These are phyloP conservation scores for Citrus mangshanensis DNA, from an alignment of 345 rosid species.

Conservation along the genomic window DNA sequence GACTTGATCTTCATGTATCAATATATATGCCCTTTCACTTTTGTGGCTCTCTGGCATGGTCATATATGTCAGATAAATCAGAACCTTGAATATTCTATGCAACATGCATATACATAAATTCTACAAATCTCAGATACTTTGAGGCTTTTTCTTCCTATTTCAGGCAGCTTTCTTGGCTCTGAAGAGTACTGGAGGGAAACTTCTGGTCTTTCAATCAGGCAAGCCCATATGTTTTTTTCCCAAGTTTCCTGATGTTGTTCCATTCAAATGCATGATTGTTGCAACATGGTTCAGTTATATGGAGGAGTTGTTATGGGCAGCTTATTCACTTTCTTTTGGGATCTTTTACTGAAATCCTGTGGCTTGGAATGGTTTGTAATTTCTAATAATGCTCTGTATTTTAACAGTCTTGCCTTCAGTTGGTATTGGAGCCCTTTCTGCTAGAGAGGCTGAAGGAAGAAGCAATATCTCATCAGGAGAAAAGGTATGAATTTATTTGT, in stretches of 20 bases:
- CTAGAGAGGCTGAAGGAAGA: slow-evolving; percentile 96
- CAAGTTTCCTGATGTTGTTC: slow-evolving; percentile 5
- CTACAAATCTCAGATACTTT: neutral
- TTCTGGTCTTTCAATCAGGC: slow-evolving; percentile 97
- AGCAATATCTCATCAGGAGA: slow-evolving; percentile 81
- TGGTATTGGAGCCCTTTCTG: slow-evolving; percentile 92
- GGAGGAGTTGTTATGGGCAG: neutral
- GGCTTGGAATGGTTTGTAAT: neutral
- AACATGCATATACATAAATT: neutral
- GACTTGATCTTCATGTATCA: neutral
- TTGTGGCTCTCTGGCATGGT: neutral
- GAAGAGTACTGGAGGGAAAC: slow-evolving; percentile 96
- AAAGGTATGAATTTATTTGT: slow-evolving; percentile 51
- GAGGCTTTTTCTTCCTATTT: slow-evolving; percentile 5
- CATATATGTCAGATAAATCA: neutral
- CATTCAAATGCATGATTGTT: neutral
- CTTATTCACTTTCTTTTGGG: neutral
- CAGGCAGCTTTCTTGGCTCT: slow-evolving; percentile 95
- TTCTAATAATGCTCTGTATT: slow-evolving; percentile 2
- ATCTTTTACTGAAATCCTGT: neutral
- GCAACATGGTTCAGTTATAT: neutral
- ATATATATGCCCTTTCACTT: neutral
- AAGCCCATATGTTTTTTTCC: slow-evolving; percentile 15
- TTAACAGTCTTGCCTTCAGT: slow-evolving; percentile 85
- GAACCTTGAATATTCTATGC: neutral